Percentiles rank a stretch among this genome's conserved stretches.
Conservation (phyloP, 2,329 filamentous ascomycete species). For the Alternaria incomplexa region DNA sequence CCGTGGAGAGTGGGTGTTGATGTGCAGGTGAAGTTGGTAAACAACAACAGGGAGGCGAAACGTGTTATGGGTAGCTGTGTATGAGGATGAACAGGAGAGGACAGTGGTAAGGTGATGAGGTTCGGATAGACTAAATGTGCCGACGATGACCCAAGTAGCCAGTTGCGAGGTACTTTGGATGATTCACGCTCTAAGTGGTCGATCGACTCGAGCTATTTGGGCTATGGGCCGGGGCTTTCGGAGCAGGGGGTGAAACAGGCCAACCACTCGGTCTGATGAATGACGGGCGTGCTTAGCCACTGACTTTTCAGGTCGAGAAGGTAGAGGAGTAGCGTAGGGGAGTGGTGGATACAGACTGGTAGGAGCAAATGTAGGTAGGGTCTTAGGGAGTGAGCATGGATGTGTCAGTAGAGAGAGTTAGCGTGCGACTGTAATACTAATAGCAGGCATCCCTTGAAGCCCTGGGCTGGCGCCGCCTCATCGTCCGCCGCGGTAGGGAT, state of each 20-base stretch:
- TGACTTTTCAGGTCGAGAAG: constrained; percentile 34
- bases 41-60: constrained; percentile 28
- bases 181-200: constrained; percentile 46
- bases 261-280: constrained; percentile 44
- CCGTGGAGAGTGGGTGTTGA: constrained; percentile 12
- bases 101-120: constrained; percentile 35
- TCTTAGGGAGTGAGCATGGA: constrained; percentile 37
- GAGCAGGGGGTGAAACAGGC: constrained; percentile 46
- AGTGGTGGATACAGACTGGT: constrained; percentile 38
- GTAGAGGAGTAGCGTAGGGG: constrained; percentile 36
- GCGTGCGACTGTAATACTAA: constrained; percentile 41
- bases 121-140: constrained; percentile 43
- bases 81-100: constrained; percentile 31
- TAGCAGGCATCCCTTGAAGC: constrained; percentile 39
- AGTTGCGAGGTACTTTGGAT: constrained; percentile 40
- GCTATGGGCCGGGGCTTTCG: constrained; percentile 36
- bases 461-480: constrained; percentile 35
- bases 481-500: constrained; percentile 41
- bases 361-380: constrained; percentile 39
- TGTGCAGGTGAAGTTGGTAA: constrained; percentile 26
- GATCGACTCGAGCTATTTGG: constrained; percentile 46
- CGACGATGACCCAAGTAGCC: constrained; percentile 40
- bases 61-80: constrained; percentile 27
- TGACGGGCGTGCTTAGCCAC: constrained; percentile 46
- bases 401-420: constrained; percentile 41